Conservation (phyloP, 495 filamentous ascomycete species). For the Penicillium coprophilum region DNA sequence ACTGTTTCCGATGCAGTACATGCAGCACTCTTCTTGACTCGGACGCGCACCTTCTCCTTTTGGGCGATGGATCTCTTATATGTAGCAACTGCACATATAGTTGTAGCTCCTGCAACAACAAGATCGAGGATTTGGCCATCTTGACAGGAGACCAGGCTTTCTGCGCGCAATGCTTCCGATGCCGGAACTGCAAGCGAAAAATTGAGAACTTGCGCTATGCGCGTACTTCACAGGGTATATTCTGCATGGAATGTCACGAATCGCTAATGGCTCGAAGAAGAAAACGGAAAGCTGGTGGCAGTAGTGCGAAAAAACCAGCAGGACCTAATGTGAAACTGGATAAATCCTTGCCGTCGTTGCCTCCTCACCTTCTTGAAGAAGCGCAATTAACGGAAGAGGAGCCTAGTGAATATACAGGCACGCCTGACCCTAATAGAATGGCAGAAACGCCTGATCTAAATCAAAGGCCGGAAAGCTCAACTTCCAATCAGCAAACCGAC, state of each 20-base stretch:
- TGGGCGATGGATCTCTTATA: constrained; percentile 96
- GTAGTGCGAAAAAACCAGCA: constrained; percentile 53
- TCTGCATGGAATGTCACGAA: constrained; percentile 99
- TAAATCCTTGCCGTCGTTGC: constrained; percentile 91
- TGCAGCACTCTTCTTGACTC: constrained; percentile 95
- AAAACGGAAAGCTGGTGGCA: constrained; percentile 71
- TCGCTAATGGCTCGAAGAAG: constrained; percentile 93
- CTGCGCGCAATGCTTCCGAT: constrained; percentile 95
- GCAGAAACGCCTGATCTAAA: constrained; percentile 22
- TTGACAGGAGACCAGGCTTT: constrained; percentile 99
- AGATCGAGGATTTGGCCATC: constrained; percentile 98
- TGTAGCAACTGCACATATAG: constrained; percentile 99
- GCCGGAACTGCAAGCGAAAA: constrained; percentile 95
- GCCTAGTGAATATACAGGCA: constrained; percentile 63
- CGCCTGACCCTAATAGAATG: constrained; percentile 52
- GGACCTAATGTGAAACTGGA: constrained; percentile 69
- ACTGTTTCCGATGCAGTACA: constrained; percentile 98
- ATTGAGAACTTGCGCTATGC: constrained; percentile 99
- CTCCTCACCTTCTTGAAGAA: constrained; percentile 68
- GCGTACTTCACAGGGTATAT: constrained; percentile 95
- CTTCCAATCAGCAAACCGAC: constrained; percentile 15
- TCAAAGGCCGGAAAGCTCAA: constrained; percentile 14
- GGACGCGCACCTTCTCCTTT: constrained; percentile 93
- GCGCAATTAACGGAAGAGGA: constrained; percentile 67
- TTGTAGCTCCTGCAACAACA: constrained; percentile 94